Conservation (phyloP, 2,329 filamentous ascomycete species). For the Sporothrix phasma region DNA sequence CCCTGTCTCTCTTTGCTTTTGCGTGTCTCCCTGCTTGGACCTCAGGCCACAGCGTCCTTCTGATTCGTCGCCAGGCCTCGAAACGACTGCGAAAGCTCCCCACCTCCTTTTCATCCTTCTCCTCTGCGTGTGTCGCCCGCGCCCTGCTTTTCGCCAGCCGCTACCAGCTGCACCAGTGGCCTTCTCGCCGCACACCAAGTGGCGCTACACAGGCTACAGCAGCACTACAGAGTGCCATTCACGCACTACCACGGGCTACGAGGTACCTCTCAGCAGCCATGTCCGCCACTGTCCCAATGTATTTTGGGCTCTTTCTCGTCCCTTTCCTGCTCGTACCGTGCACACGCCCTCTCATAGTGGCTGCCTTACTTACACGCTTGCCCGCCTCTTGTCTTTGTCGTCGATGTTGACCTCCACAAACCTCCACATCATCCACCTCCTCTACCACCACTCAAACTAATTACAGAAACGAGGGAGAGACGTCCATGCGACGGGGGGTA, state of each 20-base stretch:
- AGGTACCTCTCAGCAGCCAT: background rate
- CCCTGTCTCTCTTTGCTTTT: background rate
- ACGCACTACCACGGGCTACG: background rate
- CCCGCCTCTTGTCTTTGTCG: slow-evolving; percentile 4
- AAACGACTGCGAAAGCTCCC: slow-evolving; percentile 6
- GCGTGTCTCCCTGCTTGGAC: background rate
- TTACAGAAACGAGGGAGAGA: slow-evolving; percentile 8
- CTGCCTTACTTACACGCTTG: slow-evolving; percentile 10
- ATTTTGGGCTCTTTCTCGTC: background rate
- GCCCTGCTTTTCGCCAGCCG: background rate
- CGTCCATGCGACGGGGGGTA: slow-evolving; percentile 4
- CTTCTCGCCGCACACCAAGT: background rate
- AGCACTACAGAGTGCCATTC: slow-evolving; percentile 4
- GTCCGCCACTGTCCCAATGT: background rate
- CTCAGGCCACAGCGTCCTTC: background rate
- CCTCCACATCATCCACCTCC: slow-evolving; percentile 9
- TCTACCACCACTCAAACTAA: slow-evolving; percentile 10
- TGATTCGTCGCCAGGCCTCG: slow-evolving; percentile 9
- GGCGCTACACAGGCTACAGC: slow-evolving; percentile 1
- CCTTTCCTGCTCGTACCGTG: background rate
- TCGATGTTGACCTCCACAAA: slow-evolving; percentile 12
- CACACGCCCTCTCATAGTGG: slow-evolving; percentile 11
- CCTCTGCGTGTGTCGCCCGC: background rate
- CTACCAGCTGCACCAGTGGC: background rate
- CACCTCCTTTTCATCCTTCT: background rate